phyloP scores from a whole-genome alignment of 2,329 filamentous ascomycete species.

The Clonostachys byssicola region DNA sequence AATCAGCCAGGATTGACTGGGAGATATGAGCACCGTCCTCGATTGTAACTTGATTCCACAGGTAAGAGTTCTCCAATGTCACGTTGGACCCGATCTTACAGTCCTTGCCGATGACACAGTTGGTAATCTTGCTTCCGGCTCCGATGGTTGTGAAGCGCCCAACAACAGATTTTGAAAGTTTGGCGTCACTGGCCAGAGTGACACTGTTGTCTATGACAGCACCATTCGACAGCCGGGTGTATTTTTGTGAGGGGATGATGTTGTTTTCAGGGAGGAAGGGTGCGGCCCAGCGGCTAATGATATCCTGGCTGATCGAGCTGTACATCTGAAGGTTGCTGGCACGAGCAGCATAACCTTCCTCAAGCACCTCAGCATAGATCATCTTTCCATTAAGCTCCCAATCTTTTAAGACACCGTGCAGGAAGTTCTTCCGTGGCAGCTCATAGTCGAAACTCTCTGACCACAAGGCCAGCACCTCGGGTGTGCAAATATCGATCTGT shows the following conservation, averaged over 20 bases:
- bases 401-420: slow-evolving; percentile 92
- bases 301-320: slow-evolving; percentile 80
- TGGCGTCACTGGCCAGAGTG: slow-evolving; percentile 66
- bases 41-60: slow-evolving; percentile 83
- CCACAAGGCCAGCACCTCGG: slow-evolving; percentile 91
- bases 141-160: slow-evolving; percentile 75
- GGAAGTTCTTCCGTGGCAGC: slow-evolving; percentile 78
- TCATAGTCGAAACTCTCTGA: slow-evolving; percentile 98
- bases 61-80: slow-evolving; percentile 70
- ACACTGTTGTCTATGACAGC: slow-evolving; percentile 79
- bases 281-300: slow-evolving; percentile 84
- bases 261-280: slow-evolving; percentile 90
- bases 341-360: slow-evolving; percentile 79
- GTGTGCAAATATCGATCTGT: slow-evolving; percentile 95
- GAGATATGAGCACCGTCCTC: slow-evolving; percentile 69
- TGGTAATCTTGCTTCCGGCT: slow-evolving; percentile 63
- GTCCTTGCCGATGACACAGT: slow-evolving; percentile 77
- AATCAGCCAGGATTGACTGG: slow-evolving; percentile 72
- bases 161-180: slow-evolving; percentile 68
- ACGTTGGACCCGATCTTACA: slow-evolving; percentile 88
- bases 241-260: slow-evolving; percentile 71
- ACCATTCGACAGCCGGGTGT: slow-evolving; percentile 63
- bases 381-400: slow-evolving; percentile 96
- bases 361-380: slow-evolving; percentile 85
- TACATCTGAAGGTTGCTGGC: slow-evolving; percentile 86